Evolutionary conservation across 1,139 yeast species (phyloP).

Genomic region (Lodderomyces pseudojiufengensis): DNA sequence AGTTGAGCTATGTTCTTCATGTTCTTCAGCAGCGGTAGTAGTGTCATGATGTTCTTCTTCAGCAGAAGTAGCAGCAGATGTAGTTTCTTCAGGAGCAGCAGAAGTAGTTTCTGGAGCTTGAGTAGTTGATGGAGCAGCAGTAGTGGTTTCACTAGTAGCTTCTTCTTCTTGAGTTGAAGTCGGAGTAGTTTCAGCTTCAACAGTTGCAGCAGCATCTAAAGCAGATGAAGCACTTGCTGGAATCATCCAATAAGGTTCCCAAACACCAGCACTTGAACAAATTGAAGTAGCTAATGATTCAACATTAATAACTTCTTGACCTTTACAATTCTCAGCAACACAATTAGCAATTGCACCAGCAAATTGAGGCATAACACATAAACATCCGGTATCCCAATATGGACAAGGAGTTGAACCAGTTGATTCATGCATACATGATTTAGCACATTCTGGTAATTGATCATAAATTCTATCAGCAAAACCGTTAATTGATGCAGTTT

Average conservation of each 20-base stretch:
- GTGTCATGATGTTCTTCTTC: conserved; percentile 3
- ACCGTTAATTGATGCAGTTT: conserved; percentile 40
- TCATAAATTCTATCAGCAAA: conserved; percentile 38
- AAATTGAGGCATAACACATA: conserved; percentile 33
- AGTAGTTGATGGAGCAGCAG: conserved; percentile 8
- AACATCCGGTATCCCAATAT: conserved; percentile 39
- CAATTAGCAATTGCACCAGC: conserved; percentile 27
- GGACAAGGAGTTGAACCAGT: conserved; percentile 32
- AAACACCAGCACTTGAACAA: conserved; percentile 27
- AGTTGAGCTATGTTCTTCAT: conserved; percentile 3
- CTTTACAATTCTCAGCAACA: conserved; percentile 27
- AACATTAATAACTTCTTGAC: conserved; percentile 20
- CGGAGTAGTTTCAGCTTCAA: conserved; percentile 10
- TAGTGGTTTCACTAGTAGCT: conserved; percentile 7
- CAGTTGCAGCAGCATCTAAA: conserved; percentile 11
- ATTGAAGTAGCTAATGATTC: conserved; percentile 25
- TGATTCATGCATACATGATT: conserved; percentile 23
- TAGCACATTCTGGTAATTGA: conserved; percentile 28
- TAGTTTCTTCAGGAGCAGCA: conserved; percentile 9
- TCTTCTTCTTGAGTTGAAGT: conserved; percentile 3
- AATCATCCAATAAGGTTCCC: conserved; percentile 24
- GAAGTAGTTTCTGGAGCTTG: conserved; percentile 6
- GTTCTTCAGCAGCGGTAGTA: conserved; percentile 5
- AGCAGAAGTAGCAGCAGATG: conserved; percentile 7
- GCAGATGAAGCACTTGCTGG: conserved; percentile 17